These are phyloP conservation scores for Ettlia oleoabundans DNA, from an alignment of 139 green algal genomes.

Conservation along the genomic window DNA sequence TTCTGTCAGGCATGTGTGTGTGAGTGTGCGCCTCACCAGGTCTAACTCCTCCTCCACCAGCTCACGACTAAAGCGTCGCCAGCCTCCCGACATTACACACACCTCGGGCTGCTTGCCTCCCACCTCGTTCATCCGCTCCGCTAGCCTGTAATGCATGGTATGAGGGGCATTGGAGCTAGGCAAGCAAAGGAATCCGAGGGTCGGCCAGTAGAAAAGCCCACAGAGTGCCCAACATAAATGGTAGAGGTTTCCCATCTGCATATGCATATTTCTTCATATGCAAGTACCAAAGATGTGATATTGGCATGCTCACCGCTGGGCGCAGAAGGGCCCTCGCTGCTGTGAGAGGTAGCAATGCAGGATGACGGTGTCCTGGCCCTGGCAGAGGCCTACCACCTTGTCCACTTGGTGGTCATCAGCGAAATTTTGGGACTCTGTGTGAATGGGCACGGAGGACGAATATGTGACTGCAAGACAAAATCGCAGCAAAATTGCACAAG, in stretches of 20 bases:
- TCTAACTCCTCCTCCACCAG: conserved; percentile 8
- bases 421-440: background rate
- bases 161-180: too few relatives aligned
- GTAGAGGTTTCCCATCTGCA: too few relatives aligned
- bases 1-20: too few relatives aligned
- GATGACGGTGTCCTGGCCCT: conserved; percentile 16
- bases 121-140: background rate
- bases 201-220: too few relatives aligned
- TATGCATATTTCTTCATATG: too few relatives aligned
- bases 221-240: too few relatives aligned
- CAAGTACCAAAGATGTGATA: background rate
- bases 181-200: too few relatives aligned
- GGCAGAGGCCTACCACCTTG: background rate
- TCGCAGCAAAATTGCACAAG: background rate
- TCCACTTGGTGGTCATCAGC: background rate
- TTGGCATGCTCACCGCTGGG: background rate
- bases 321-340: conserved; percentile 38
- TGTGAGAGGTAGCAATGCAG: conserved; percentile 51
- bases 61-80: conserved; percentile 23
- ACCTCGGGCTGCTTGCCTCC: conserved; percentile 1
- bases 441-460: background rate
- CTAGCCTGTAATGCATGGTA: conserved; percentile 28
- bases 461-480: background rate
- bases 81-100: conserved; percentile 28
- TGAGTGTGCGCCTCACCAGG: conserved; percentile 7